phyloP scores from a whole-genome alignment of 148 eudicot genomes.

The Cornus kousa region DNA sequence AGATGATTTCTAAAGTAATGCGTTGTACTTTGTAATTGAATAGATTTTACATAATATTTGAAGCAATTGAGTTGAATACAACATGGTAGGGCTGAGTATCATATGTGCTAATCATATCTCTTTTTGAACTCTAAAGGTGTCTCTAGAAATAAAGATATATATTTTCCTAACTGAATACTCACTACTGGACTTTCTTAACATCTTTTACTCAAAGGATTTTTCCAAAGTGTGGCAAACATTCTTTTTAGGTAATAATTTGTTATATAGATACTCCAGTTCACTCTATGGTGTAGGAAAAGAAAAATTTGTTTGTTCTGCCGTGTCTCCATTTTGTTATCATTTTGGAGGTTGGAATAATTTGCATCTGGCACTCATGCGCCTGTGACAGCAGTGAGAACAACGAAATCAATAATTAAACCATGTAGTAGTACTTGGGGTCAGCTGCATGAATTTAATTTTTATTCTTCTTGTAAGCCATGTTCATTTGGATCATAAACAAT shows the following conservation, averaged over 20 bases:
- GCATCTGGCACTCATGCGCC: background rate
- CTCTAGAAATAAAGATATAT: background rate
- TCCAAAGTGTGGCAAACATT: background rate
- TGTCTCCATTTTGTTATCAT: background rate
- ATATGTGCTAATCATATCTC: too few relatives aligned
- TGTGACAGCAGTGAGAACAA: background rate
- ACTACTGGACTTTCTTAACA: background rate
- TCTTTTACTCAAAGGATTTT: background rate
- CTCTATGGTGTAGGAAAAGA: background rate
- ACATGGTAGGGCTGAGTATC: background rate
- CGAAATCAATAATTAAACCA: background rate
- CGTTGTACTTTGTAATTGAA: too few relatives aligned
- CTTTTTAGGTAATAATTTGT: background rate
- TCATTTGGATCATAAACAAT: background rate
- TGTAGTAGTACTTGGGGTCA: too few relatives aligned
- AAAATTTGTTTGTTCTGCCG: background rate
- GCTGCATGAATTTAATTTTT: too few relatives aligned
- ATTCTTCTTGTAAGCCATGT: background rate
- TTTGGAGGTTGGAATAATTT: background rate
- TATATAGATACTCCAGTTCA: background rate
- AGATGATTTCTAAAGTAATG: background rate
- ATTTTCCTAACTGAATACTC: background rate
- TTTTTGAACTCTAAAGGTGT: too few relatives aligned
- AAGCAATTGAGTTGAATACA: background rate
- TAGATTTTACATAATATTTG: background rate